Conservation (phyloP, 2,329 filamentous ascomycete species). For the Fusarium setosum region DNA sequence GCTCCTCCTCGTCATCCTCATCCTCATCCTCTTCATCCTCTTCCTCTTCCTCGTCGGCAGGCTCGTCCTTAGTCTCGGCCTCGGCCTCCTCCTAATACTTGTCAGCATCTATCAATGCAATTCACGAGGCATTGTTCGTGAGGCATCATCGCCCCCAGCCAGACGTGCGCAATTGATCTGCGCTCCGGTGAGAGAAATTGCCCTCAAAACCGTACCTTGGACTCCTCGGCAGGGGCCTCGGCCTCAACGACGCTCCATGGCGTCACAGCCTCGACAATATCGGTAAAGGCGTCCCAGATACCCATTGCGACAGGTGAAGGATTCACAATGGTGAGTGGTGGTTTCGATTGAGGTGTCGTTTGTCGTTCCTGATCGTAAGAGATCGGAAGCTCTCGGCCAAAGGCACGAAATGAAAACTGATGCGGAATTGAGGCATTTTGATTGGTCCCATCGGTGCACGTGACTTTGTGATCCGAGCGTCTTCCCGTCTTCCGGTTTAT, state of each 20-base stretch:
- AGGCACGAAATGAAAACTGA: conserved; percentile 56
- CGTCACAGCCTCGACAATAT: conserved; percentile 72
- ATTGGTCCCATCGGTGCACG: conserved; percentile 60
- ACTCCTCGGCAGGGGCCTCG: conserved; percentile 75
- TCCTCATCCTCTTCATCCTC: conserved; percentile 63
- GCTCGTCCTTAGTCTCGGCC: conserved; percentile 56
- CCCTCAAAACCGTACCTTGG: conserved; percentile 58
- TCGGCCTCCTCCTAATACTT: conserved; percentile 53
- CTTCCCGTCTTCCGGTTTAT: conserved; percentile 28
- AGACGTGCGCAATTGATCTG: conserved; percentile 28
- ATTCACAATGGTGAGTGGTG: conserved; percentile 56
- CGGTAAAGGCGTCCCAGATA: conserved; percentile 73
- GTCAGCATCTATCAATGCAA: conserved; percentile 26
- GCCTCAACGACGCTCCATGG: conserved; percentile 74
- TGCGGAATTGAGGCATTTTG: conserved; percentile 61
- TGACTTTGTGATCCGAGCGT: conserved; percentile 29
- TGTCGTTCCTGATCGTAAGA: conserved; percentile 51
- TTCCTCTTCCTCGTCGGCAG: conserved; percentile 57
- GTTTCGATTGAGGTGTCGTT: conserved; percentile 49
- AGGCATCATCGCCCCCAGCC: conserved; percentile 1
- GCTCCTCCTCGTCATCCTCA: conserved; percentile 83
- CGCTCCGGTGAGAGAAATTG: conserved; percentile 29
- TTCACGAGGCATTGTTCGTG: neutral
- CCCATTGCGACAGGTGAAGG: conserved; percentile 65
- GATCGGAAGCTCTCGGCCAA: conserved; percentile 56